These are phyloP conservation scores for Penicillium olsonii DNA, from an alignment of 2,329 filamentous ascomycete species.

Conservation along the genomic window DNA sequence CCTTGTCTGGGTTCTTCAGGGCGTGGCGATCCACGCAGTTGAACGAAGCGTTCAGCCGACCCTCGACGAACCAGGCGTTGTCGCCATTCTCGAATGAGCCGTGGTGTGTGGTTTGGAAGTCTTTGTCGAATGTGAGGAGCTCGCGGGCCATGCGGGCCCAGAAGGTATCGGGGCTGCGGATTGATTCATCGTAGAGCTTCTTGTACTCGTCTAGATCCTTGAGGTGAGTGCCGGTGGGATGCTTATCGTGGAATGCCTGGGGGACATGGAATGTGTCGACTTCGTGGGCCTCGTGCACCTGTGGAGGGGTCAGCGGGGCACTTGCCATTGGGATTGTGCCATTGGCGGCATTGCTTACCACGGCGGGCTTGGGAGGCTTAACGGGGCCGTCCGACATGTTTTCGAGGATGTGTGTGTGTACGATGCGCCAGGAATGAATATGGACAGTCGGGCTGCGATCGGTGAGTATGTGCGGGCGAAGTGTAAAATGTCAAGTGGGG, in stretches of 20 bases:
- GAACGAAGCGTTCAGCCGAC: slow-evolving; percentile 90
- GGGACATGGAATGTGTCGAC: slow-evolving; percentile 58
- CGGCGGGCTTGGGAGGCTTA: slow-evolving; percentile 37
- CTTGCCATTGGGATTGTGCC: background rate
- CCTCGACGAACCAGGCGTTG: slow-evolving; percentile 92
- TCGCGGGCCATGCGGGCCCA: slow-evolving; percentile 86
- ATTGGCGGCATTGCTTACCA: slow-evolving; percentile 36
- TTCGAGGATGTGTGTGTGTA: slow-evolving; percentile 7
- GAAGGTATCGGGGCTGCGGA: slow-evolving; percentile 84
- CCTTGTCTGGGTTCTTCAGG: slow-evolving; percentile 87
- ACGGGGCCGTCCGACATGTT: slow-evolving; percentile 42
- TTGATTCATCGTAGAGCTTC: slow-evolving; percentile 75
- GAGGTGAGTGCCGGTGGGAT: slow-evolving; percentile 62
- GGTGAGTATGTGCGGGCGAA: background rate
- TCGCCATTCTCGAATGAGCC: slow-evolving; percentile 79
- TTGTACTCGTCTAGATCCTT: slow-evolving; percentile 63
- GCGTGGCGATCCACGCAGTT: slow-evolving; percentile 97
- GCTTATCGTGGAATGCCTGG: slow-evolving; percentile 59
- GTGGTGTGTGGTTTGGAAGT: slow-evolving; percentile 85
- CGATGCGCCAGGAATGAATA: background rate
- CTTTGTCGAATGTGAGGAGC: slow-evolving; percentile 82
- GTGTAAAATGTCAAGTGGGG: too few relatives aligned
- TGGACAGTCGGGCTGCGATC: background rate
- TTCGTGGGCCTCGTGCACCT: slow-evolving; percentile 51
- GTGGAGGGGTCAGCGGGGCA: background rate